phyloP scores from a whole-genome alignment of 352 stramenopile genomes.

The Pythium sukuiense region DNA sequence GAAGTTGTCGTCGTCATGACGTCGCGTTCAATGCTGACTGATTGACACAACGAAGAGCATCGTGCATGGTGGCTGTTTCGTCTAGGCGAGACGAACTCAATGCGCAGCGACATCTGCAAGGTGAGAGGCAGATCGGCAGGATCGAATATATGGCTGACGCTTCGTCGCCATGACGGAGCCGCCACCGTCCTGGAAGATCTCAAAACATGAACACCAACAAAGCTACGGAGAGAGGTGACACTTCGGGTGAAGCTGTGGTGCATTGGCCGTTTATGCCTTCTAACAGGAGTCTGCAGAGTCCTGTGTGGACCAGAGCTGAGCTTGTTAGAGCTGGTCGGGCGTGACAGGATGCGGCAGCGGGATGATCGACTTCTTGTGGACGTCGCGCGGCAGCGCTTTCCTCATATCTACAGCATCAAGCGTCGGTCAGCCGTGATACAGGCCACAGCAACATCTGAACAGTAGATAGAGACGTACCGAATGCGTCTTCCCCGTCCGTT shows the following conservation, averaged over 20 bases:
- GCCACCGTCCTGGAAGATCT: not conserved
- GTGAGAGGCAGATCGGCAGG: not conserved
- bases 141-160: not conserved
- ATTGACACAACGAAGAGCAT: not conserved
- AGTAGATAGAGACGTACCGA: conserved; percentile 47
- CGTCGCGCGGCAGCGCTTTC: conserved; percentile 88
- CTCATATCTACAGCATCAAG: conserved; percentile 86
- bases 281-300: not conserved
- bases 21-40: not conserved
- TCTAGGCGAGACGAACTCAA: not conserved
- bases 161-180: not conserved
- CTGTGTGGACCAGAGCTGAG: not conserved
- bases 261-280: not conserved
- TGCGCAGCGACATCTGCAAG: not conserved
- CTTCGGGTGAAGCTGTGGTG: not conserved
- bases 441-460: not conserved
- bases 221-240: not conserved
- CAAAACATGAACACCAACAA: not conserved
- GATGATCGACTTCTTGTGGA: conserved; percentile 90
- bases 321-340: conserved; percentile 62
- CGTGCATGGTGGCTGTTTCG: too few relatives aligned
- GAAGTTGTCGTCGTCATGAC: not conserved
- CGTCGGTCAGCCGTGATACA: not conserved
- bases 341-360: conserved; percentile 84
- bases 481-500: conserved; percentile 84